Conservation (phyloP, 2,329 filamentous ascomycete species). For the Xylaria sp. region DNA sequence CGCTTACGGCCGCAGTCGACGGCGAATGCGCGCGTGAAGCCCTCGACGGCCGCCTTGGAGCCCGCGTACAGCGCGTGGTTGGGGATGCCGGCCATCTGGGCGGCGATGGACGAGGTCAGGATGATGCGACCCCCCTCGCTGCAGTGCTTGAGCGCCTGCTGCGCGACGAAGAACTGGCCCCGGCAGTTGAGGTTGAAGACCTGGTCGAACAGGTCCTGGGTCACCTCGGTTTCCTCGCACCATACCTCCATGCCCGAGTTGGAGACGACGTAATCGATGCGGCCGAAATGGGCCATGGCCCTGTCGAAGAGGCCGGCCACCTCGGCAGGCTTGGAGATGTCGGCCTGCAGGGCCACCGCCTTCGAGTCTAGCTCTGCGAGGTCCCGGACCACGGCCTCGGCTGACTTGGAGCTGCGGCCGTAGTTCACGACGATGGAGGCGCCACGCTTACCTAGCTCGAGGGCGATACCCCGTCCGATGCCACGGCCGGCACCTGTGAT, state of each 20-base stretch:
- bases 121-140: conserved; percentile 77
- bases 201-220: conserved; percentile 76
- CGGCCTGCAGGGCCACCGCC: conserved; percentile 70
- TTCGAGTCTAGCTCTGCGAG: conserved; percentile 67
- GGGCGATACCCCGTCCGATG: conserved; percentile 73
- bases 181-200: conserved; percentile 78
- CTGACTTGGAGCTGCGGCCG: conserved; percentile 64
- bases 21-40: conserved; percentile 76
- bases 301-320: conserved; percentile 73
- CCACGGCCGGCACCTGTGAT: conserved; percentile 74
- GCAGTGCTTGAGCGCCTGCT: conserved; percentile 78
- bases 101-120: conserved; percentile 76
- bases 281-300: conserved; percentile 73
- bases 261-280: conserved; percentile 77
- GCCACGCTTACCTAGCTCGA: conserved; percentile 74
- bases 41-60: conserved; percentile 78
- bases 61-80: conserved; percentile 79
- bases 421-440: conserved; percentile 76
- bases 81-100: conserved; percentile 72
- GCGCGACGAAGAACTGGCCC: conserved; percentile 81
- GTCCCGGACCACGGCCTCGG: conserved; percentile 66
- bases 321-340: conserved; percentile 69
- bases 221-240: conserved; percentile 76
- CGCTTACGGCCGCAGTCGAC: conserved; percentile 75
- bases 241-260: conserved; percentile 79